Percentiles rank a stretch among this genome's conserved stretches.
phyloP scores from a whole-genome alignment of 1,284 basidiomycete species.

The Athelia sp. region DNA sequence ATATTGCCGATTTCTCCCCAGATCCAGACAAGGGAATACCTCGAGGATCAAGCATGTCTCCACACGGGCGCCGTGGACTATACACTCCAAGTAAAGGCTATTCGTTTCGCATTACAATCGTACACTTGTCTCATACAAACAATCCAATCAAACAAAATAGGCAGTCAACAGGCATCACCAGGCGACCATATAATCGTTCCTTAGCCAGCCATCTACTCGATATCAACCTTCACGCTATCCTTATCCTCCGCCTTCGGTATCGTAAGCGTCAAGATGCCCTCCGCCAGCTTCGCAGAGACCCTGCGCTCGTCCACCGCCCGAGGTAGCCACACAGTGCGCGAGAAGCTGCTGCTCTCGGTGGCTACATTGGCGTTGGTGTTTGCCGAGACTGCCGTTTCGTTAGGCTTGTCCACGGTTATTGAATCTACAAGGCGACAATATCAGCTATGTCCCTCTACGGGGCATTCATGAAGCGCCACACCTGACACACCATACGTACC shows the following conservation, averaged over 20 bases:
- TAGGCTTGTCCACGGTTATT: too few species aligned
- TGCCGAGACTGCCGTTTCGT: not conserved
- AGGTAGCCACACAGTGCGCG: constrained; percentile 21
- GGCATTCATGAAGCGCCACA: not conserved
- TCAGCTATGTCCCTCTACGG: not conserved
- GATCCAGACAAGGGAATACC: too few species aligned
- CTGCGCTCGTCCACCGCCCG: constrained; percentile 17
- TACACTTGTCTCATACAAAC: too few species aligned
- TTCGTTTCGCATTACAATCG: too few species aligned
- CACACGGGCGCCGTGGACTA: too few species aligned
- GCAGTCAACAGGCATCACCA: too few species aligned
- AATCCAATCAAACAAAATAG: too few species aligned
- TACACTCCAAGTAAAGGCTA: too few species aligned
- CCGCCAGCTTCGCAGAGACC: constrained; percentile 18
- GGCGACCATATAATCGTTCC: too few species aligned
- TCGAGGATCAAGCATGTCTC: too few species aligned
- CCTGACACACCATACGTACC: not conserved
- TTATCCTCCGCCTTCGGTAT: constrained; percentile 5
- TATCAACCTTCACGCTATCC: not conserved
- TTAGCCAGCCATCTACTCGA: not conserved
- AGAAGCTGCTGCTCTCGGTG: constrained; percentile 12
- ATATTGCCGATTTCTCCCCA: too few species aligned
- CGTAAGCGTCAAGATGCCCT: constrained; percentile 18
- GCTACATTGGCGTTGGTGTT: constrained; percentile 1
- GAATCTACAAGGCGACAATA: too few species aligned